Percentiles rank a stretch among this genome's conserved stretches.
phyloP scores from a whole-genome alignment of 139 green algal species.

The Chlorella sp. region DNA sequence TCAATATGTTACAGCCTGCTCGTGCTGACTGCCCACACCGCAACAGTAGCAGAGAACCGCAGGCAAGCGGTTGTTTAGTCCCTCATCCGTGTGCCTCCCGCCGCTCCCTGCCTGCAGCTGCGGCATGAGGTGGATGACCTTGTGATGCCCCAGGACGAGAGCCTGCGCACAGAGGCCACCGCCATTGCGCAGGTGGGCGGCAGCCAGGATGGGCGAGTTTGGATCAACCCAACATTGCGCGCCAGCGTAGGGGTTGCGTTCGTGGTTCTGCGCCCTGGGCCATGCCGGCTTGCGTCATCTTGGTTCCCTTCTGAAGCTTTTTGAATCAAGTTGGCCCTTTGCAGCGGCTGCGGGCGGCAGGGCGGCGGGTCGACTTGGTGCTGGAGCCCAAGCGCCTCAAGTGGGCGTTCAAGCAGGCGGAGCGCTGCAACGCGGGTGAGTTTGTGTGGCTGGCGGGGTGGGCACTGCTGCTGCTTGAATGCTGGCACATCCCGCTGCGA shows the following conservation, averaged over 20 bases:
- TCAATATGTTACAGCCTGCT: too few relatives aligned
- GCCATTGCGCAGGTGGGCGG: conserved; percentile 56
- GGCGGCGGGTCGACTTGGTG: conserved; percentile 90
- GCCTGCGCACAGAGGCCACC: conserved; percentile 62
- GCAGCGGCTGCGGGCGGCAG: conserved; percentile 63
- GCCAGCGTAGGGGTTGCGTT: too few relatives aligned
- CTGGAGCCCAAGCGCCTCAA: conserved; percentile 95
- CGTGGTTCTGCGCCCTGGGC: too few relatives aligned
- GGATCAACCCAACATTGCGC: too few relatives aligned
- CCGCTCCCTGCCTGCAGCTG: not conserved
- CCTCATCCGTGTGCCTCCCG: not conserved
- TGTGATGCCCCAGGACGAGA: conserved; percentile 80
- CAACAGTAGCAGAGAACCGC: too few relatives aligned
- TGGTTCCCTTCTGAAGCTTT: too few relatives aligned
- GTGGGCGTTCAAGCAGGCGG: conserved; percentile 77
- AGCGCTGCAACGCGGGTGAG: conserved; percentile 32
- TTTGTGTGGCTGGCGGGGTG: not conserved
- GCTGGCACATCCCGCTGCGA: not conserved
- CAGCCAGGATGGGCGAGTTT: too few relatives aligned
- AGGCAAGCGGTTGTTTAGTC: too few relatives aligned
- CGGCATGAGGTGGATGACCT: conserved; percentile 82
- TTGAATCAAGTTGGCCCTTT: too few relatives aligned
- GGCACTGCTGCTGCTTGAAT: not conserved
- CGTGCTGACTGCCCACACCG: not conserved
- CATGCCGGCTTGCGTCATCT: too few relatives aligned